Evolutionary conservation across 768 basidiomycete species (phyloP), one percentile per base, ranked within the genome.

Genomic region (Suillus hirtellus): DNA sequence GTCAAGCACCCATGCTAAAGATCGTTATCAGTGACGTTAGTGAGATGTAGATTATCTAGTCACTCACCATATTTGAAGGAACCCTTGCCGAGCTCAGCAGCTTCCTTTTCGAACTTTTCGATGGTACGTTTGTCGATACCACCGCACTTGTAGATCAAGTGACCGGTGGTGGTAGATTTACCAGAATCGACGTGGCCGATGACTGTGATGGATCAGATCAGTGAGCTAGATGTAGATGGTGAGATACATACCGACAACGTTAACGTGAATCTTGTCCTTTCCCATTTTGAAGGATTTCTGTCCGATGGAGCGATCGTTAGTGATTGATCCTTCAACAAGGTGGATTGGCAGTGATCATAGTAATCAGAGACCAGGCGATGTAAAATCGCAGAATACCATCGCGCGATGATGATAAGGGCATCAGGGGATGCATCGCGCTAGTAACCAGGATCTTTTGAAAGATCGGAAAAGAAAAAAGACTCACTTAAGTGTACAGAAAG

Each of bases 101-200:
- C 97, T 84, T 99, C 97, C 90, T 99, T 99, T 88, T 99, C 97
- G 86, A 98, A 99, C 86, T 98, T 97, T 83, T 96, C 95, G 70
- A 96, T 96, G 78, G 94, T 95, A 89, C 95, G 95, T 88, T 99
- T 99, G 80, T 99, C 97, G 85, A 99, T 99, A 92, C 97, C 97
- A 89, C 97, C 97, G 80, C 97, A 99, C 90, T 99, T 97, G 93
- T 98, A 99, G 89, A 99, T 99, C 85, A 99, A 87, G 85, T 99
- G 97, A 71, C 97, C 97, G 72, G 97, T 99, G 76, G 97, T 99
- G 82, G 97, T 99, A 64, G 96, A 99, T 85, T 99, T 99, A 71
- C 96, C 96, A 79, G 96, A 98, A 85, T 98, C 95, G 93, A 96
- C 94, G 86, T 96, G 95, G 70, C 96, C 95, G 84, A 96, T 96